These are phyloP conservation scores for Candida argentea DNA, from an alignment of 805 yeast species.

Conservation along the genomic window DNA sequence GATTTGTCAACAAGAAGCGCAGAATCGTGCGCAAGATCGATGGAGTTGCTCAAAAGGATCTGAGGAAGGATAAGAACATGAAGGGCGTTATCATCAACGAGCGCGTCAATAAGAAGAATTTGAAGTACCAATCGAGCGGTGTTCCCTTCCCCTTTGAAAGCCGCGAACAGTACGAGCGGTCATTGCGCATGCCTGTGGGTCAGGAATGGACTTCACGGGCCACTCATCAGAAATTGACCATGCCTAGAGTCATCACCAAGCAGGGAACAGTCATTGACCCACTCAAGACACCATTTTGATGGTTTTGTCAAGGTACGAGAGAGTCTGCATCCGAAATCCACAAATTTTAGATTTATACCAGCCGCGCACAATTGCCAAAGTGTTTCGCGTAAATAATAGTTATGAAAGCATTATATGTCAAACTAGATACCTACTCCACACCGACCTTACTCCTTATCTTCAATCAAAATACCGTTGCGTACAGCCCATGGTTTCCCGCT, in stretches of 20 bases:
- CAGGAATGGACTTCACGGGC: conserved; percentile 91
- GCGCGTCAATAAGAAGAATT: conserved; percentile 69
- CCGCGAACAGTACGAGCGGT: conserved; percentile 89
- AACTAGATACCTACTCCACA: too few relatives aligned
- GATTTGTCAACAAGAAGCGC: conserved; percentile 37
- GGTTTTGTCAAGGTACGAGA: too few relatives aligned
- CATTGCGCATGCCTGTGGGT: conserved; percentile 91
- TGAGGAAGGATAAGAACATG: conserved; percentile 68
- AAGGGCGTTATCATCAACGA: conserved; percentile 86
- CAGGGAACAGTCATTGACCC: conserved; percentile 91
- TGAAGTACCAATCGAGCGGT: conserved; percentile 77
- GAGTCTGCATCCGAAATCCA: not conserved
- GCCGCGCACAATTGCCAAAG: not conserved
- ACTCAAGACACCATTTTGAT: conserved; percentile 72
- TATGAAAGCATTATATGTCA: not conserved
- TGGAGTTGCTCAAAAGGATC: conserved; percentile 64
- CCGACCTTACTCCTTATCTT: not conserved
- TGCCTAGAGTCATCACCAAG: conserved; percentile 80
- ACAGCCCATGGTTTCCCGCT: conserved; percentile 73
- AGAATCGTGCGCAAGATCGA: conserved; percentile 60
- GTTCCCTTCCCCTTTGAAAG: conserved; percentile 94
- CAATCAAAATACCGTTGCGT: conserved; percentile 57
- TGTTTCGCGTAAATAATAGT: not conserved
- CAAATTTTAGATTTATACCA: not conserved
- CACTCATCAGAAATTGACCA: conserved; percentile 78